Base-by-base conservation (phyloP, 2,329 filamentous ascomycete genomes). In the Fusarium chaquense region DNA sequence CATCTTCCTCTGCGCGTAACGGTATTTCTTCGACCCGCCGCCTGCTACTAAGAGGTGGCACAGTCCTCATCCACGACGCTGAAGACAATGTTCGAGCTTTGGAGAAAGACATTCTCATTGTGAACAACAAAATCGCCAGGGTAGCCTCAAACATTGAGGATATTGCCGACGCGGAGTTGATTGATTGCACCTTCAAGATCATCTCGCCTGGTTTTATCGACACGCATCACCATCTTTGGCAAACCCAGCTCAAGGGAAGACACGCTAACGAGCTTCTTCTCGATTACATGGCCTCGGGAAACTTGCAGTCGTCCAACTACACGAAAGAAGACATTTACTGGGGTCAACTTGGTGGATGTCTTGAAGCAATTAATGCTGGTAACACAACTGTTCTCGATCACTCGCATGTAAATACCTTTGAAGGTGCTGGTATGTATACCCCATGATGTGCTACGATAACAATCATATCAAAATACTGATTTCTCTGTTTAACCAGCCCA, bases 371-470 rank as follows among this genome's bases (percentile, higher is more conserved):
- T 2, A 65, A 69, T 15, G 65, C 60, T 11, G 66, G 66, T 2
- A 69, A 66, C 6, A 69, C 66, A 0, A 70, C 66, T 9, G 66
- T 67, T 2, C 30, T 69, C 1, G 66, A 69, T 2, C 66, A 69
- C 30, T 69, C 66, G 0, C 66, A 69, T 9, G 38, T 52, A 5
- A 52, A 49, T 3, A 45, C 11, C 2, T 66, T 49, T 26, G 24
- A 44, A 13, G 41, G 56, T 10, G 28, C 41, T 24, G 30, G 33
- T 40, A 15, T 15, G 41, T 38, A 9, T 5, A 10, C 12, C 1
- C 12, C 24, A 6, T 26, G 24, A 26, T 9, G 1, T 32, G 0
- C 3, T 5, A 4, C 8, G 8, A 20, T 6, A 12, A 3, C 1
- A 15, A 15, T 4, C 0, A 4, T 3, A 1, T 7, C 0, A 7